A percentile compares a stretch with the other conserved stretches of the same genome.
phyloP scores from a whole-genome alignment of 2,329 filamentous ascomycete species.

The Didymella exigua region DNA sequence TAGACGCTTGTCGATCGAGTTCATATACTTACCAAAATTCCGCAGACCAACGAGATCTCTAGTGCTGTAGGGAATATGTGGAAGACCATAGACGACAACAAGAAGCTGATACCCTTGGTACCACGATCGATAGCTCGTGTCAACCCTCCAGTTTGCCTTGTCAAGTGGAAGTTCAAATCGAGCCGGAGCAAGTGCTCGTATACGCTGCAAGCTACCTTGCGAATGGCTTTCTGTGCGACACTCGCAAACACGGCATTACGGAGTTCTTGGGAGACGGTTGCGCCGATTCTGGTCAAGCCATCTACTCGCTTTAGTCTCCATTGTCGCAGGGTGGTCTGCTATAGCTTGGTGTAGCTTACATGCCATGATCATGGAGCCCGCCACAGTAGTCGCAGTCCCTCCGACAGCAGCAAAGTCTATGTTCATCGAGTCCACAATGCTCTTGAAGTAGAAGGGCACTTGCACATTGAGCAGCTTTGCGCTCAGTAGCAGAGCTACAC shows the following conservation, averaged over 20 bases:
- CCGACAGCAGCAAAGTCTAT: slow-evolving; percentile 85
- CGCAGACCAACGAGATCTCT: slow-evolving; percentile 94
- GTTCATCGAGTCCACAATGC: slow-evolving; percentile 97
- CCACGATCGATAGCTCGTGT: slow-evolving; percentile 94
- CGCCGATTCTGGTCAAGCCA: slow-evolving; percentile 83
- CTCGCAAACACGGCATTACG: slow-evolving; percentile 96
- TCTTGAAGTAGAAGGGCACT: slow-evolving; percentile 99
- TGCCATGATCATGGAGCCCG: slow-evolving; percentile 89
- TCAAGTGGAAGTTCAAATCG: slow-evolving; percentile 91
- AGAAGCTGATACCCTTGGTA: slow-evolving; percentile 97
- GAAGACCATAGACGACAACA: slow-evolving; percentile 98
- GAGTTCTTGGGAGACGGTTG: slow-evolving; percentile 88
- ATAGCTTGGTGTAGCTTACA: slow-evolving; percentile 57
- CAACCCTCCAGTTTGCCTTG: slow-evolving; percentile 91
- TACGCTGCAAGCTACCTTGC: slow-evolving; percentile 86
- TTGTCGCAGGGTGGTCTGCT: slow-evolving; percentile 6
- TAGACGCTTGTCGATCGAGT: background rate
- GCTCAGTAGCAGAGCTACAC: slow-evolving; percentile 81
- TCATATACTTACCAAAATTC: slow-evolving; percentile 68
- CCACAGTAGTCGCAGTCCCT: slow-evolving; percentile 87
- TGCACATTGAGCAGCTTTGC: slow-evolving; percentile 95
- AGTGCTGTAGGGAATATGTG: slow-evolving; percentile 92
- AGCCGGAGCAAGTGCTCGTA: slow-evolving; percentile 88
- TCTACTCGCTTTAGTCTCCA: slow-evolving; percentile 55
- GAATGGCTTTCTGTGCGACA: slow-evolving; percentile 95